Base-by-base conservation (phyloP, 768 basidiomycete species). In the Mycena filopes region DNA sequence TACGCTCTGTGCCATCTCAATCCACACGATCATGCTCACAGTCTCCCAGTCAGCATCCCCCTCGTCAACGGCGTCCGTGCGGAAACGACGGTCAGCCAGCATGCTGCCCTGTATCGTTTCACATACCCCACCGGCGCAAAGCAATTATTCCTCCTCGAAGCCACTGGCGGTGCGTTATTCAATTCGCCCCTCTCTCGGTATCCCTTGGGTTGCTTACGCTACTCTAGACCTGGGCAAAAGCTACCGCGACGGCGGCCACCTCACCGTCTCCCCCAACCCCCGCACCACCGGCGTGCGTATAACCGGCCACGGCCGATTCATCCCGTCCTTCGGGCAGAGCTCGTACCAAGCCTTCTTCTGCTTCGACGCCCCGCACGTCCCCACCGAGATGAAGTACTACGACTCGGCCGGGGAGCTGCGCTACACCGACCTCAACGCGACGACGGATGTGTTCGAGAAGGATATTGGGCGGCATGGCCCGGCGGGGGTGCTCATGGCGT, bases 41-140 rank as follows among this genome's bases (percentile, higher is more conserved):
- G 20, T 16, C 29, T 40, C 49, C 18, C 38, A 68, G 67, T 68
- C 38, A 26, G 57, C 13, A 64, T 68, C 36, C 63, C 80, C 3
- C 69, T 83, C 21, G 75, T 81, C 62, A 83, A 82, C 60, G 76
- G 75, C 15, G 79, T 83, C 58, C 72, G 79, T 63, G 80, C 83
- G 67, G 82, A 83, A 66, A 78, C 80, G 5, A 82, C 82, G 9
- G 79, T 80, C 13, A 82, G 81, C 4, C 78, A 82, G 51, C 81
- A 81, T 42, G 77, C 79, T 6, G 81, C 78, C 5, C 71, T 83
- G 48, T 79, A 83, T 59, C 77, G 81, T 0, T 83, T 82, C 69
- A 82, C 82, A 2, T 83, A 82, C 70, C 80, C 79, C 6, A 65
- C 69, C 28, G 77, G 74, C 29, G 75, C 71, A 9, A 77, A 77